A percentile compares a stretch with the other conserved stretches of the same genome.
These are phyloP conservation scores for Mastigamoeba balamuthi DNA, from an alignment of 78 protist genomes.

Conservation along the genomic window DNA sequence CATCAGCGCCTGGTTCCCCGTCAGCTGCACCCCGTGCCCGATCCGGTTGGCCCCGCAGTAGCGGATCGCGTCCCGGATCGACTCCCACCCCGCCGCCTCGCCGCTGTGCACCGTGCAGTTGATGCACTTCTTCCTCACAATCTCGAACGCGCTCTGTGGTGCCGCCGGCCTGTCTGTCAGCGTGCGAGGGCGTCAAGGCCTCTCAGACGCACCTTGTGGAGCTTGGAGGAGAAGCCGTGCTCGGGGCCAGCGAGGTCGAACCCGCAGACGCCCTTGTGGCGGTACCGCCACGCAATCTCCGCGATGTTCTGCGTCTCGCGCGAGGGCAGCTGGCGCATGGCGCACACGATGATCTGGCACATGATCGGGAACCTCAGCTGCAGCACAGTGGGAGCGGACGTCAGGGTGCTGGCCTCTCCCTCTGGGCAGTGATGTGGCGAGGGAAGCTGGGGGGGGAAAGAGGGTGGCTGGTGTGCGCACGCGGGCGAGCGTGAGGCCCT, in stretches of 20 bases:
- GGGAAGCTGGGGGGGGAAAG: not conserved
- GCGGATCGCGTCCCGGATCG: constrained; percentile 50
- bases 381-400: no score
- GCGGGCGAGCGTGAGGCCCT: constrained; percentile 41
- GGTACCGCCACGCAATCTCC: constrained; percentile 61
- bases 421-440: no score
- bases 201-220: constrained; percentile 9
- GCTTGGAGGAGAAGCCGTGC: constrained; percentile 26
- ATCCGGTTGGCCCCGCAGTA: constrained; percentile 73
- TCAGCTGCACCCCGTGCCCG: constrained; percentile 67
- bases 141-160: constrained; percentile 24
- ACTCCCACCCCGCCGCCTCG: constrained; percentile 53
- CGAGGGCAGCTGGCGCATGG: constrained; percentile 40
- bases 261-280: constrained; percentile 42
- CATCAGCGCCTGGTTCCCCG: constrained; percentile 9
- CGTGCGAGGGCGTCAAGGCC: not conserved
- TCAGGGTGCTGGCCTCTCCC: no score
- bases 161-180: no score
- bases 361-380: constrained; percentile 20
- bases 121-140: constrained; percentile 21
- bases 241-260: constrained; percentile 81
- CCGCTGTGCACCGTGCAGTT: constrained; percentile 62
- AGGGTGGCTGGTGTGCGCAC: not conserved
- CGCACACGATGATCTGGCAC: constrained; percentile 70
- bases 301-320: constrained; percentile 15